A percentile compares a stretch with the other conserved stretches of the same genome.
Evolutionary conservation across 1,139 yeast species (phyloP).

Genomic region (Pichia sp.): DNA sequence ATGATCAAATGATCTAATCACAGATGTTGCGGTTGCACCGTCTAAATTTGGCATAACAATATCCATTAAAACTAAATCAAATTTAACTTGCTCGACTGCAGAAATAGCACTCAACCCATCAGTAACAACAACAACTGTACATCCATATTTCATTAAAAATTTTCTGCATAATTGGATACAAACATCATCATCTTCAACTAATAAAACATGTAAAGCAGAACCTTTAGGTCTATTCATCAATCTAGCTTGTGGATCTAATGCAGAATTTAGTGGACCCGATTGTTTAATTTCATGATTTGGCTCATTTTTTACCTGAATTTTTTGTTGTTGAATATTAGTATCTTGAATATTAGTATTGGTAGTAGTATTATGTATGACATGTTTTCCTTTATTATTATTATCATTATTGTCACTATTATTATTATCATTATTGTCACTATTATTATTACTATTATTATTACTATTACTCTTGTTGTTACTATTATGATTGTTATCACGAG

Average conservation of each 20-base stretch:
- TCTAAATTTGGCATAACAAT: conserved; percentile 92
- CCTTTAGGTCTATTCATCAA: conserved; percentile 28
- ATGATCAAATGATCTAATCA: conserved; percentile 76
- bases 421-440: too few species aligned
- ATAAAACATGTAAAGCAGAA: conserved; percentile 54
- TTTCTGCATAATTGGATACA: conserved; percentile 74
- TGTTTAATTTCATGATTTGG: conserved; percentile 1
- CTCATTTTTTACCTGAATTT: not conserved
- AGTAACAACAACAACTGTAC: conserved; percentile 86
- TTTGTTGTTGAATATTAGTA: not conserved
- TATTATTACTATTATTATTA: too few species aligned
- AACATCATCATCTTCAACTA: conserved; percentile 84
- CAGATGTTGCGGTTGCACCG: conserved; percentile 88
- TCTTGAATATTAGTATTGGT: too few species aligned
- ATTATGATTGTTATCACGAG: too few species aligned
- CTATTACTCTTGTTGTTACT: too few species aligned
- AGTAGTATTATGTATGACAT: too few species aligned
- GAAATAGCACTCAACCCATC: conserved; percentile 89
- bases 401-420: too few species aligned
- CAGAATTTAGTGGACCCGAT: conserved; percentile 1
- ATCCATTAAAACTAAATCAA: conserved; percentile 86
- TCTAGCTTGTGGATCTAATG: conserved; percentile 11
- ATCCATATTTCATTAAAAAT: conserved; percentile 80
- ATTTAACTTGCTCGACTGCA: conserved; percentile 67
- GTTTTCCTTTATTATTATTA: too few species aligned